phyloP scores from a whole-genome alignment of 78 protist genomes.

The Bigelowiella natans region DNA sequence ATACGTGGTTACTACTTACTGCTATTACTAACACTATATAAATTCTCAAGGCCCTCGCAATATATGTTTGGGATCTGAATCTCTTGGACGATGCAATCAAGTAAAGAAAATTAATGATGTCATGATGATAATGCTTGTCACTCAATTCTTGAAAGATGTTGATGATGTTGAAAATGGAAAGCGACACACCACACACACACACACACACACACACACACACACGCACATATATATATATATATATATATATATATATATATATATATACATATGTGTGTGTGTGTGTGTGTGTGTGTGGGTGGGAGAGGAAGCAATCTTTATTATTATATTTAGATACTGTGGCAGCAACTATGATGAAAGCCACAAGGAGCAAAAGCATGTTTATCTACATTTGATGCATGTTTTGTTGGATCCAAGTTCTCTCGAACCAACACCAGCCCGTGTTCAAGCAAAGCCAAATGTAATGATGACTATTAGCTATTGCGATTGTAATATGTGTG shows the following conservation, averaged over 20 bases:
- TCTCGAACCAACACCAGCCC: too few species aligned
- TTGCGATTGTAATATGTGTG: not conserved
- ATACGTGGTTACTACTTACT: too few species aligned
- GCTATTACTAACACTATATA: too few species aligned
- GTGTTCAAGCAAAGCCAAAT: too few species aligned
- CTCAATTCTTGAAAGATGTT: too few species aligned
- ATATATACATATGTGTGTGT: not conserved
- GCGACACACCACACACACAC: too few species aligned
- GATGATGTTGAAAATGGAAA: too few species aligned
- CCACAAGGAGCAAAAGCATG: not conserved
- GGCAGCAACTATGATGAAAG: not conserved
- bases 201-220: not conserved
- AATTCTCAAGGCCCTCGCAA: not conserved
- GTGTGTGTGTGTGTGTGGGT: not conserved
- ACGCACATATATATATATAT: not conserved
- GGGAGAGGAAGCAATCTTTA: not conserved
- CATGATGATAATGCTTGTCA: too few species aligned
- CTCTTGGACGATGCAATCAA: not conserved
- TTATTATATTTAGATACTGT: not conserved
- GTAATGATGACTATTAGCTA: too few species aligned
- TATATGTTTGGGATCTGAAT: not conserved
- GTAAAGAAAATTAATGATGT: not conserved
- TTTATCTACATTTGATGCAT: not conserved
- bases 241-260: not conserved
- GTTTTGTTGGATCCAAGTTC: too few species aligned